Conservation (phyloP, 805 yeast species). For the Torulaspora gathmanii region DNA sequence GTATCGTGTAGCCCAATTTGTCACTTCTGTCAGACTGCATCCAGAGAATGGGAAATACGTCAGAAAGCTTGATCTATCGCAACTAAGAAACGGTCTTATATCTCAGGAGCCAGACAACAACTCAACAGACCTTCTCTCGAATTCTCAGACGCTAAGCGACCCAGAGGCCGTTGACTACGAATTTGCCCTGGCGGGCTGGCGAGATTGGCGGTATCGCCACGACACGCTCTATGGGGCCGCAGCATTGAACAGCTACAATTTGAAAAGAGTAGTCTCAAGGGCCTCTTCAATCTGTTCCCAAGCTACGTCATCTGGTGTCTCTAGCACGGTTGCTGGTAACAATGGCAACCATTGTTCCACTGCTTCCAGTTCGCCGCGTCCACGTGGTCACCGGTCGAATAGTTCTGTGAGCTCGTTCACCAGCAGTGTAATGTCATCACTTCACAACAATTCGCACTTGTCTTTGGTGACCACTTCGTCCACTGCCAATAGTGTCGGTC, state of each 20-base stretch:
- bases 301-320: slow-evolving; percentile 9
- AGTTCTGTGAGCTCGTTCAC: slow-evolving; percentile 32
- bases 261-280: slow-evolving; percentile 23
- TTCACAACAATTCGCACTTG: slow-evolving; percentile 24
- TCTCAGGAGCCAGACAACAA: slow-evolving; percentile 12
- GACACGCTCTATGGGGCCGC: slow-evolving; percentile 58
- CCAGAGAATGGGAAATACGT: slow-evolving; percentile 55
- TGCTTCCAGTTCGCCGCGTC: slow-evolving; percentile 1
- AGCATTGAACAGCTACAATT: slow-evolving; percentile 31
- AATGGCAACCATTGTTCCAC: slow-evolving; percentile 1
- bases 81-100: slow-evolving; percentile 37
- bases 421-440: slow-evolving; percentile 31
- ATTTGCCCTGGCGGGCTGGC: slow-evolving; percentile 70
- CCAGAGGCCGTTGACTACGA: slow-evolving; percentile 17
- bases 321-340: slow-evolving; percentile 4
- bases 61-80: slow-evolving; percentile 54
- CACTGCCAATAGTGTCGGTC: slow-evolving; percentile 5
- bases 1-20: slow-evolving; percentile 75
- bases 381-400: slow-evolving; percentile 25
- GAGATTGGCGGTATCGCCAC: slow-evolving; percentile 80
- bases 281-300: slow-evolving; percentile 24
- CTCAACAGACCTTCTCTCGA: slow-evolving; percentile 1
- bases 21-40: slow-evolving; percentile 57
- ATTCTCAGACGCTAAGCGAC: slow-evolving; percentile 5
- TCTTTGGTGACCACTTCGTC: slow-evolving; percentile 16